phyloP scores from a whole-genome alignment of 2,329 filamentous ascomycete species.

The Colletotrichum navitas region DNA sequence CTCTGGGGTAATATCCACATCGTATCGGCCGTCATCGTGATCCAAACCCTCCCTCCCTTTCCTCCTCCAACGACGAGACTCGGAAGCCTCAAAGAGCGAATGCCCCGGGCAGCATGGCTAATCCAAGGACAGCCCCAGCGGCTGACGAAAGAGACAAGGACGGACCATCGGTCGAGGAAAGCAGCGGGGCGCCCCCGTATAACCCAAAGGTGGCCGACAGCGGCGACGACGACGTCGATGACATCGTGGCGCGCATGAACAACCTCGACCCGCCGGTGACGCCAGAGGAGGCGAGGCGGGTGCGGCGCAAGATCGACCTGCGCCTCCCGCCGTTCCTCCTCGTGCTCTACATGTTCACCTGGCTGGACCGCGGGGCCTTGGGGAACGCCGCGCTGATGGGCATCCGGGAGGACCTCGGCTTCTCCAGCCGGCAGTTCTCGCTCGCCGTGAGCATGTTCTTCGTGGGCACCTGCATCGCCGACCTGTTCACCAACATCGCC shows the following conservation, averaged over 20 bases:
- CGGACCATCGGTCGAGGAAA: background rate
- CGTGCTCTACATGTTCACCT: slow-evolving; percentile 38
- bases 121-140: background rate
- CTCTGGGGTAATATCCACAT: background rate
- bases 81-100: too few relatives aligned
- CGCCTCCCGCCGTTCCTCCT: slow-evolving; percentile 38
- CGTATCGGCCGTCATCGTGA: background rate
- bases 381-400: slow-evolving; percentile 45
- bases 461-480: slow-evolving; percentile 30
- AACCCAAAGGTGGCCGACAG: background rate
- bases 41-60: too few relatives aligned
- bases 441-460: slow-evolving; percentile 46
- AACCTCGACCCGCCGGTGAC: slow-evolving; percentile 41
- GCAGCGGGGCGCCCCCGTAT: background rate
- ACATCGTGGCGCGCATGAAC: slow-evolving; percentile 38
- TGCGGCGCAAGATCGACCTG: slow-evolving; percentile 44
- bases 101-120: background rate
- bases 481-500: slow-evolving; percentile 32
- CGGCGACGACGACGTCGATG: slow-evolving; percentile 2
- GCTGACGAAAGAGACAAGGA: background rate
- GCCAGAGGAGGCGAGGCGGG: slow-evolving; percentile 35
- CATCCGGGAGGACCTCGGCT: slow-evolving; percentile 42
- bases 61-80: background rate
- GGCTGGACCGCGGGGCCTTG: slow-evolving; percentile 36
- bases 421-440: slow-evolving; percentile 43